These are phyloP conservation scores for Wickerhamomyces hampshirensis DNA, from an alignment of 805 yeast species.

Conservation along the genomic window DNA sequence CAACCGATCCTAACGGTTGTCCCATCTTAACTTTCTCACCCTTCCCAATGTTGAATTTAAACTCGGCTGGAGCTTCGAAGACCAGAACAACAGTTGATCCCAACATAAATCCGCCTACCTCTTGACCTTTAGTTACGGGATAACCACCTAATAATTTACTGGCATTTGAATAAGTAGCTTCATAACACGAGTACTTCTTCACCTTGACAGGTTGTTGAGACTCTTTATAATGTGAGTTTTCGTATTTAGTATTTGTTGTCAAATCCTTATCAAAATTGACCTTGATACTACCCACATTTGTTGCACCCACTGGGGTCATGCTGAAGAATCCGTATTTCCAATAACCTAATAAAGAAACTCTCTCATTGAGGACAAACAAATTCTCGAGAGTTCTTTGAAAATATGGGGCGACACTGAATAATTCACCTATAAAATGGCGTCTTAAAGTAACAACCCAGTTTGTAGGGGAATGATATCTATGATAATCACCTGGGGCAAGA, in stretches of 20 bases:
- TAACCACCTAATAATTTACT: constrained; percentile 74
- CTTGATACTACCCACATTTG: constrained; percentile 94
- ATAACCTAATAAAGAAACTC: constrained; percentile 91
- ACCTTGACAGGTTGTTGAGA: constrained; percentile 31
- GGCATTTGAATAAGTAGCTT: constrained; percentile 86
- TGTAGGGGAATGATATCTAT: constrained; percentile 92
- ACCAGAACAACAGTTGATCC: constrained; percentile 97
- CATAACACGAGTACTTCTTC: constrained; percentile 80
- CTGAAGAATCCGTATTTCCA: constrained; percentile 97
- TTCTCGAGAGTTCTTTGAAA: constrained; percentile 86
- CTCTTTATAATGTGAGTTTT: constrained; percentile 31
- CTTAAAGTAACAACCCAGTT: constrained; percentile 94
- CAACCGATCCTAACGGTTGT: constrained; percentile 56
- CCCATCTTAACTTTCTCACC: constrained; percentile 89
- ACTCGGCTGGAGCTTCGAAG: constrained; percentile 88
- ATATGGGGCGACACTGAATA: constrained; percentile 94
- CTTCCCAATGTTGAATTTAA: constrained; percentile 59
- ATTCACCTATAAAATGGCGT: constrained; percentile 93
- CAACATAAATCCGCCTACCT: constrained; percentile 94
- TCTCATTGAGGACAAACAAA: constrained; percentile 85
- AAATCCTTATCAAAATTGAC: constrained; percentile 89
- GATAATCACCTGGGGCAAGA: constrained; percentile 97
- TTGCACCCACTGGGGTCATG: constrained; percentile 99
- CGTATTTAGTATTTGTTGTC: constrained; percentile 72
- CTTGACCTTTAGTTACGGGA: constrained; percentile 87